These are phyloP conservation scores for Aspergillus ostianus DNA, from an alignment of 495 filamentous ascomycete genomes.

Conservation along the genomic window DNA sequence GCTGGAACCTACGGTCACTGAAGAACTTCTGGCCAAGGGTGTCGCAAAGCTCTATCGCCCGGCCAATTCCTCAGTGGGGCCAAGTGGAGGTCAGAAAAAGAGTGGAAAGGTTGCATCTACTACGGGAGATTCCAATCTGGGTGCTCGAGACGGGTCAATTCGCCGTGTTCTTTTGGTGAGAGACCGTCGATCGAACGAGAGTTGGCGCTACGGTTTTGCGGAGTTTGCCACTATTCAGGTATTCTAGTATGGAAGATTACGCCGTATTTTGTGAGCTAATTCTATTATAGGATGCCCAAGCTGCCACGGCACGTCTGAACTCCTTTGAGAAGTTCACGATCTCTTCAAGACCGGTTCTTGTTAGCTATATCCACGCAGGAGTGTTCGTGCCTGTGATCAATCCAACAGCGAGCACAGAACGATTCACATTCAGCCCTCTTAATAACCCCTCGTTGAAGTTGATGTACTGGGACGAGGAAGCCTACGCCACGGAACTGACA, in stretches of 20 bases:
- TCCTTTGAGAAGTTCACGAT: conserved; percentile 84
- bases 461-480: conserved; percentile 83
- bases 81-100: conserved; percentile 43
- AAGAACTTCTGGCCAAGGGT: conserved; percentile 75
- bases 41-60: conserved; percentile 74
- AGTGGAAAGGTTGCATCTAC: conserved; percentile 71
- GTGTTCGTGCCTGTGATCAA: conserved; percentile 80
- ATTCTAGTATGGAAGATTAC: conserved; percentile 11
- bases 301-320: conserved; percentile 70
- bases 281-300: conserved; percentile 67
- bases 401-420: conserved; percentile 48
- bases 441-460: conserved; percentile 67
- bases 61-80: conserved; percentile 18
- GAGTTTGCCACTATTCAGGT: conserved; percentile 72
- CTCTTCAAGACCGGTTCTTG: conserved; percentile 68
- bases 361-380: conserved; percentile 81
- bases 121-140: conserved; percentile 67
- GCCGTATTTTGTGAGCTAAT: neutral
- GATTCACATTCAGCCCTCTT: conserved; percentile 70
- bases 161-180: conserved; percentile 77
- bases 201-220: conserved; percentile 86
- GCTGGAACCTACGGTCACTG: conserved; percentile 70
- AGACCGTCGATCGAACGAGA: conserved; percentile 70
- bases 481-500: conserved; percentile 66
- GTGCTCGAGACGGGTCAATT: conserved; percentile 73